phyloP scores from a whole-genome alignment of 306 rosid species.

The Chamaecrista fasciculata region DNA sequence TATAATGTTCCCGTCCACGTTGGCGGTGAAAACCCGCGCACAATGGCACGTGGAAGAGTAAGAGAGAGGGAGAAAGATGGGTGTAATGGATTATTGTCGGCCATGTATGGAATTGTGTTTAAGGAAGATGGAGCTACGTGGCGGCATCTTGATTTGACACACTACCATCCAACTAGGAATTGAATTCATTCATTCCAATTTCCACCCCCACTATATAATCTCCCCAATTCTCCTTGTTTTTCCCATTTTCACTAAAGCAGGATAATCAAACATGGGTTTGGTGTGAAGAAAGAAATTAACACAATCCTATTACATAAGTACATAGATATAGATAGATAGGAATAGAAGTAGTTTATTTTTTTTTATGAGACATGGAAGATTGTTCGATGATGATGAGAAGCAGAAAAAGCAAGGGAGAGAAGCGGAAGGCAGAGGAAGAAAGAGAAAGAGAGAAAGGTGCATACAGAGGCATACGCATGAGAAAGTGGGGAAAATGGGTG shows the following conservation, averaged over 20 bases:
- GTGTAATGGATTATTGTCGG: constrained; percentile 66
- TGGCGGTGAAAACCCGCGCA: constrained; percentile 5
- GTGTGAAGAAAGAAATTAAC: too few species aligned
- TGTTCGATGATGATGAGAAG: constrained; percentile 24
- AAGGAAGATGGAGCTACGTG: constrained; percentile 62
- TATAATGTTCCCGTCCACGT: constrained; percentile 10
- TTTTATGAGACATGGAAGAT: too few species aligned
- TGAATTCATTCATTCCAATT: constrained; percentile 8
- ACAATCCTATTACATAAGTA: too few species aligned
- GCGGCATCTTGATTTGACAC: constrained; percentile 46
- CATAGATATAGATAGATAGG: too few species aligned
- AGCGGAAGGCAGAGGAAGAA: constrained; percentile 36
- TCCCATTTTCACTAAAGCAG: too few species aligned
- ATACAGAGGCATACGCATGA: constrained; percentile 93
- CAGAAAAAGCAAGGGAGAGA: constrained; percentile 16
- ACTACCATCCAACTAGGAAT: constrained; percentile 35
- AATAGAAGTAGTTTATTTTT: too few species aligned
- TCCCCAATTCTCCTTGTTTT: too few species aligned
- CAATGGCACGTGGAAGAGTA: not conserved
- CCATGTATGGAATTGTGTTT: constrained; percentile 52
- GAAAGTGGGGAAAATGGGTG: constrained; percentile 99
- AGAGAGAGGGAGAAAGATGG: constrained; percentile 24
- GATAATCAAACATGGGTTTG: too few species aligned
- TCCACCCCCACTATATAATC: too few species aligned
- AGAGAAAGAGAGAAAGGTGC: constrained; percentile 52